Evolutionary conservation across 2,329 filamentous ascomycete genomes (phyloP).

Genomic region (Monosporascus ibericus): DNA sequence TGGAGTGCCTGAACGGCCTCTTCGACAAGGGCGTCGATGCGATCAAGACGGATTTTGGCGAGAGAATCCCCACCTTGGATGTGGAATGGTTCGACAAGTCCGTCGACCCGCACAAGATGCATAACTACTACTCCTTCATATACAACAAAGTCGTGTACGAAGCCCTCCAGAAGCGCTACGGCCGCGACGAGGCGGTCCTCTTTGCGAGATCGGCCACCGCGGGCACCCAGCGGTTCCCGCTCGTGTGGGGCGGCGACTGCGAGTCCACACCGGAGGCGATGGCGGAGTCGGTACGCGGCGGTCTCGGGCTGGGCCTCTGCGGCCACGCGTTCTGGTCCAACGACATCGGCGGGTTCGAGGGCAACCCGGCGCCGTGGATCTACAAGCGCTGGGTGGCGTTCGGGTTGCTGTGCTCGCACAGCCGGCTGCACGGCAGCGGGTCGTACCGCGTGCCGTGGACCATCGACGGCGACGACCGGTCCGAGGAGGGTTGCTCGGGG

Average conservation of each 20-base stretch:
- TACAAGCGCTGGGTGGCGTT: slow-evolving; percentile 79
- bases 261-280: slow-evolving; percentile 69
- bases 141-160: slow-evolving; percentile 69
- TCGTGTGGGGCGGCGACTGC: slow-evolving; percentile 70
- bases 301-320: slow-evolving; percentile 55
- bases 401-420: slow-evolving; percentile 64
- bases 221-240: slow-evolving; percentile 62
- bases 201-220: slow-evolving; percentile 64
- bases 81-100: slow-evolving; percentile 58
- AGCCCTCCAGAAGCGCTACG: slow-evolving; percentile 50
- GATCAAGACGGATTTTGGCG: slow-evolving; percentile 73
- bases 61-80: slow-evolving; percentile 61
- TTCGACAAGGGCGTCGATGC: slow-evolving; percentile 65
- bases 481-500: slow-evolving; percentile 47
- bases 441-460: slow-evolving; percentile 73
- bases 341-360: slow-evolving; percentile 69
- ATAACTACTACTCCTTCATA: slow-evolving; percentile 70
- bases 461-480: slow-evolving; percentile 57
- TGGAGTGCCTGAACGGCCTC: slow-evolving; percentile 52
- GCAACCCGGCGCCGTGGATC: slow-evolving; percentile 58
- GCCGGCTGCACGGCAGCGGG: slow-evolving; percentile 61
- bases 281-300: slow-evolving; percentile 63
- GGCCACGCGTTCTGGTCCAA: slow-evolving; percentile 65
- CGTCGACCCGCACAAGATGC: slow-evolving; percentile 60
- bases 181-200: slow-evolving; percentile 49